Percentiles rank a stretch among this genome's conserved stretches.
Evolutionary conservation across 192 early-diverging fungal genomes (phyloP).

Genomic region (Linnemannia zychae): DNA sequence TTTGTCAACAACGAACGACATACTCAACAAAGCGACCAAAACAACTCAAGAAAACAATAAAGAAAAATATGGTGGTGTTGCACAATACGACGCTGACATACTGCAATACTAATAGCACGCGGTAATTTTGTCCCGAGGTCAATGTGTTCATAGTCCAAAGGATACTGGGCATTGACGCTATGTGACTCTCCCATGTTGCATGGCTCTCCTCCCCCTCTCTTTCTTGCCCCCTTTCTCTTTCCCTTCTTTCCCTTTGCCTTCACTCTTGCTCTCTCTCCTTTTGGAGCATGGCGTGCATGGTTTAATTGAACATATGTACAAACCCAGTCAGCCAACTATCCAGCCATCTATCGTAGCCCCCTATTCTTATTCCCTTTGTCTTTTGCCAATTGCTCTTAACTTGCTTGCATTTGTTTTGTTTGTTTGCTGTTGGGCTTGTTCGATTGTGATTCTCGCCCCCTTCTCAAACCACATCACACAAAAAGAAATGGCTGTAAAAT

Average conservation of each 20-base stretch:
- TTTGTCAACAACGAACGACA: not conserved
- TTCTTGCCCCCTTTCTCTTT: not conserved
- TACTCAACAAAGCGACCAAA: not conserved
- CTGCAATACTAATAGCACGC: too few species aligned
- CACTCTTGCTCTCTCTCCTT: not conserved
- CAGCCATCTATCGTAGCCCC: too few species aligned
- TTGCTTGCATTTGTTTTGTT: not conserved
- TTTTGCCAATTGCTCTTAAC: not conserved
- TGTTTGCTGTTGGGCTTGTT: not conserved
- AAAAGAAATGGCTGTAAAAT: not conserved
- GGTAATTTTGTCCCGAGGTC: too few species aligned
- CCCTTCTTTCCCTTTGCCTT: not conserved
- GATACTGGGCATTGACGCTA: not conserved
- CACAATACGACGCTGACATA: too few species aligned
- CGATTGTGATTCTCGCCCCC: not conserved
- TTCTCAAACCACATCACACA: not conserved
- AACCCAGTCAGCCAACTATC: too few species aligned
- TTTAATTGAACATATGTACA: not conserved
- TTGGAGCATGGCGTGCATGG: conserved; percentile 1
- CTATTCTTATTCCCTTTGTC: not conserved
- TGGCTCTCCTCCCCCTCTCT: not conserved
- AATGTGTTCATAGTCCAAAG: too few species aligned
- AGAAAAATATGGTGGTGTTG: too few species aligned
- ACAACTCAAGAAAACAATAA: not conserved
- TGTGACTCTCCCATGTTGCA: not conserved